These are phyloP conservation scores for Cyphellophora europaea DNA, from an alignment of 2,329 filamentous ascomycete genomes.

Conservation along the genomic window DNA sequence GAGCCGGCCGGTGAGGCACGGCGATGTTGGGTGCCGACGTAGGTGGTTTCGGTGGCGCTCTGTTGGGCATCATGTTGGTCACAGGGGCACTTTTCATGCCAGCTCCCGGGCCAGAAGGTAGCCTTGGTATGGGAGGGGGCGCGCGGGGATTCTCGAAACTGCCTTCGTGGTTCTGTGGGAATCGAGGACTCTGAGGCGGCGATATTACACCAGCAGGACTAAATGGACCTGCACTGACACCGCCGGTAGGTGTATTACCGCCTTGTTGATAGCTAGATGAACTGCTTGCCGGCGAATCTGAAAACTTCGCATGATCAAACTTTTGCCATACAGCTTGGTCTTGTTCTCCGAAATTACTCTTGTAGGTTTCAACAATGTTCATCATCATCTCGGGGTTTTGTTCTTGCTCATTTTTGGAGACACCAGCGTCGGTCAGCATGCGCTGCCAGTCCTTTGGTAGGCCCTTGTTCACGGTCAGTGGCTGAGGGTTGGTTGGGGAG, in stretches of 20 bases:
- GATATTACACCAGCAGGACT: constrained; percentile 52
- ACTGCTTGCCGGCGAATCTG: constrained; percentile 19
- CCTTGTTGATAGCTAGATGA: constrained; percentile 11
- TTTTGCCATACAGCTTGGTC: constrained; percentile 89
- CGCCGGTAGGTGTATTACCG: constrained; percentile 23
- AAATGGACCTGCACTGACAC: constrained; percentile 35
- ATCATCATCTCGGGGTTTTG: constrained; percentile 93
- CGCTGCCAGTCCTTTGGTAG: constrained; percentile 97
- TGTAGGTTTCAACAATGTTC: constrained; percentile 94
- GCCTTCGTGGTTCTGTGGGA: constrained; percentile 79
- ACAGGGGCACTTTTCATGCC: constrained; percentile 42
- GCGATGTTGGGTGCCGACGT: constrained; percentile 28
- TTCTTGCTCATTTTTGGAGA: constrained; percentile 89
- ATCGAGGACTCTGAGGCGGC: constrained; percentile 74
- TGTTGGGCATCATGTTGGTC: constrained; percentile 59
- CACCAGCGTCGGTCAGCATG: constrained; percentile 88
- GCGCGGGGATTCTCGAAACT: constrained; percentile 97
- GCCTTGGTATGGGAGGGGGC: constrained; percentile 73
- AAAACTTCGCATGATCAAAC: constrained; percentile 73
- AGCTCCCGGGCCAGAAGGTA: constrained; percentile 26
- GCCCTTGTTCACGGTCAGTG: constrained; percentile 47
- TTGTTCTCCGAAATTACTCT: constrained; percentile 75
- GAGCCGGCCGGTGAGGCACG: constrained; percentile 31
- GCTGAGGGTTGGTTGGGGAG: no score
- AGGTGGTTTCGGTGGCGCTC: constrained; percentile 83